Conservation (phyloP, 2,329 filamentous ascomycete genomes). For the Helicocarpus griseus region DNA sequence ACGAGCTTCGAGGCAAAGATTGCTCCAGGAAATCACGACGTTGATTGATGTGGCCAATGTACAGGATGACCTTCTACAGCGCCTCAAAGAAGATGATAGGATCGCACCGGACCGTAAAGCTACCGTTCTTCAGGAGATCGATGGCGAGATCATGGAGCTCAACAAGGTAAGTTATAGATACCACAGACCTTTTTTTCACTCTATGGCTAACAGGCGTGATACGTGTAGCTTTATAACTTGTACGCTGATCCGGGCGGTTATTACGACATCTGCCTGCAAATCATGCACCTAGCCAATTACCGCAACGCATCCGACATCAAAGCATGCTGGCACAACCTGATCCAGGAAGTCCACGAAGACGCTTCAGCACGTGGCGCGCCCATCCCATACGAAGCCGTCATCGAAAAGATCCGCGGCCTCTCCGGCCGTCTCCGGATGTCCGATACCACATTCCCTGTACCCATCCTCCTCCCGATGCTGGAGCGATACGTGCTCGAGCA, state of each 20-base stretch:
- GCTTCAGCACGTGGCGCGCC: constrained; percentile 36
- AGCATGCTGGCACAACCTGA: constrained; percentile 72
- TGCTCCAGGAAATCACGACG: constrained; percentile 76
- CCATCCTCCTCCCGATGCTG: constrained; percentile 45
- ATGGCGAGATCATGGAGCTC: constrained; percentile 68
- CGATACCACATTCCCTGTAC: constrained; percentile 47
- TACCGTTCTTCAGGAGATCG: constrained; percentile 57
- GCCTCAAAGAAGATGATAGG: constrained; percentile 62
- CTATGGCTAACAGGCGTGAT: constrained; percentile 15
- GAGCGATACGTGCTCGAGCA: constrained; percentile 44
- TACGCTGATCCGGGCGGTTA: constrained; percentile 88
- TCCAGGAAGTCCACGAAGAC: constrained; percentile 58
- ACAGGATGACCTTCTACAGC: constrained; percentile 79
- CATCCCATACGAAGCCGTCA: constrained; percentile 40
- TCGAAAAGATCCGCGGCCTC: constrained; percentile 47
- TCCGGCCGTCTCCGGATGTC: constrained; percentile 48
- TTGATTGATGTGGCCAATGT: constrained; percentile 89
- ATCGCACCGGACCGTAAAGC: constrained; percentile 53
- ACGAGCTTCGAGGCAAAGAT: constrained; percentile 70
- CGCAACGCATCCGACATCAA: constrained; percentile 77
- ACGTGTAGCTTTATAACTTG: constrained; percentile 69
- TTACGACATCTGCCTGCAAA: constrained; percentile 84
- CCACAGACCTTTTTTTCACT: background rate
- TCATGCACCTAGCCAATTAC: constrained; percentile 87
- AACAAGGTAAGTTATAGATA: constrained; percentile 54